Base-by-base conservation (phyloP, 306 rosid genomes). In the Abrus precatorius region DNA sequence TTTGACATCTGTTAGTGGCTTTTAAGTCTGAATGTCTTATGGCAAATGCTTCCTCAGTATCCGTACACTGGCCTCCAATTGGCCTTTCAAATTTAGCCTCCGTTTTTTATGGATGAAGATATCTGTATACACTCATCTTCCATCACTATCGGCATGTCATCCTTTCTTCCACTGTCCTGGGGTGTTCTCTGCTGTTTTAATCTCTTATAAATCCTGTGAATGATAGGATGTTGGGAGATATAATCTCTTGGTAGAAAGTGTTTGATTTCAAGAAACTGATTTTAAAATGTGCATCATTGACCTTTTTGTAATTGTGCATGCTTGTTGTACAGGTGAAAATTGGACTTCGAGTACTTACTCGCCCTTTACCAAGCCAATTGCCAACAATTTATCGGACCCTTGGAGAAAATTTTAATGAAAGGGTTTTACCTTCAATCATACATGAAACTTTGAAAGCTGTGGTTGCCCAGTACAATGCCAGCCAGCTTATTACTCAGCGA, bases 381-480 rank as follows among this genome's bases (percentile, higher is more conserved):
- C 97, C 97, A 70, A 84, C 90, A 0, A 56, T 92, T 57, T 95
- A 91, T 83, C 91, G 97, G 61, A 89, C 91, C 6, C 91, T 93
- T 6, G 99, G 97, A 3, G 90, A 86, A 87, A 83, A 91, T 65
- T 95, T 82, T 83, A 80, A 85, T 36, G 95, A 90, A 53, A 85
- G 94, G 86, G 86, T 91, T 29, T 83, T 93, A 67, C 97, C 97
- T 88, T 95, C 97, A 4, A 91, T 91, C 34, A 84, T 90, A 62
- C 94, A 95, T 78, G 97, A 93, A 90, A 95, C 99, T 75, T 84
- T 95, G 92, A 90, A 92, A 90, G 86, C 97, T 70, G 99, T 92
- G 82, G 97, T 95, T 3, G 97, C 99, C 45, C 94, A 84, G 71
- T 91, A 93, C 81, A 92, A 92, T 73, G 99, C 97, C 81, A 91